These are phyloP conservation scores for Monsonia emarginata DNA, from an alignment of 441 rosid genomes.

Conservation along the genomic window DNA sequence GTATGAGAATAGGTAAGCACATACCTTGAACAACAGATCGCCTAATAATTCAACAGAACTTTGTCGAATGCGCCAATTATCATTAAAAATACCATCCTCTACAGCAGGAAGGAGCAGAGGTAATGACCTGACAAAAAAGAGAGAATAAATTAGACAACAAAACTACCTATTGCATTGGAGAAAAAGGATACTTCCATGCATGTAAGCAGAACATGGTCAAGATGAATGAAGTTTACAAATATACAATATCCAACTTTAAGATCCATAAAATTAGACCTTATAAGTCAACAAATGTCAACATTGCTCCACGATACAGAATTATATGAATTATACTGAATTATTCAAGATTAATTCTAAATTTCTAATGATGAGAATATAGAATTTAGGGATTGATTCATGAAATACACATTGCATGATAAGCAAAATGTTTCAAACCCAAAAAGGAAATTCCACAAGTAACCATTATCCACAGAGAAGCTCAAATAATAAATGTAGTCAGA, in stretches of 20 bases:
- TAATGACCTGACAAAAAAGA: constrained; percentile 55
- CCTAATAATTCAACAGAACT: constrained; percentile 98
- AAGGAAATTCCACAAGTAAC: background rate
- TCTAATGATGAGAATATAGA: background rate
- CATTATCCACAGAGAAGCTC: background rate
- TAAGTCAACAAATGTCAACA: background rate
- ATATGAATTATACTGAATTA: background rate
- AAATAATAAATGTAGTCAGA: background rate
- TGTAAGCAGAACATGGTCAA: background rate
- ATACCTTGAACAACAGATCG: constrained; percentile 92
- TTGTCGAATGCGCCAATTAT: constrained; percentile 98
- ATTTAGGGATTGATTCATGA: background rate
- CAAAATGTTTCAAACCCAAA: background rate
- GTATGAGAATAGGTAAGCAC: constrained; percentile 10
- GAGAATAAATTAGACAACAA: constrained; percentile 6
- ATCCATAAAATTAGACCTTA: background rate
- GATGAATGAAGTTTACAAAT: background rate
- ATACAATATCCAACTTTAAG: background rate
- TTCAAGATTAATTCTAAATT: background rate
- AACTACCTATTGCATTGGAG: background rate
- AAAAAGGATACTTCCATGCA: no score
- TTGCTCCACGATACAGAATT: background rate
- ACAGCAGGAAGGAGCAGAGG: constrained; percentile 99
- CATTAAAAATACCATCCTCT: constrained; percentile 97
- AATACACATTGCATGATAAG: background rate